phyloP scores from a whole-genome alignment of 495 filamentous ascomycete species.

The Aspergillus indologenus region DNA sequence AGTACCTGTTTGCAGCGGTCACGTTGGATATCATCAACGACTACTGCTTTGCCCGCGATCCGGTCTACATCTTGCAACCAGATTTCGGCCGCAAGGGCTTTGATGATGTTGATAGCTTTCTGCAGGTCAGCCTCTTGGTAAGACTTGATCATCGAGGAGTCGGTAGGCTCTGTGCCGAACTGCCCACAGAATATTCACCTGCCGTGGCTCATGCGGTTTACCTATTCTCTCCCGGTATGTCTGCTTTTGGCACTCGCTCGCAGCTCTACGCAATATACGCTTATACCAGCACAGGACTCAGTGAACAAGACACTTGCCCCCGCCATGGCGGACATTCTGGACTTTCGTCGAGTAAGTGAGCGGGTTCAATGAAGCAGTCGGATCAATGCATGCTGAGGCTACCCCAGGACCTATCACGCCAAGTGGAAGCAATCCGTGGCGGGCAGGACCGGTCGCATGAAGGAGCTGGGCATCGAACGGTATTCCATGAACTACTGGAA shows the following conservation, averaged over 20 bases:
- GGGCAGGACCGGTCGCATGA: conserved; percentile 7
- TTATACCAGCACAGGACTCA: too few relatives aligned
- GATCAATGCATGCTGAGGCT: too few relatives aligned
- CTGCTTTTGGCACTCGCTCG: background rate
- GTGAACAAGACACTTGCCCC: conserved; percentile 5
- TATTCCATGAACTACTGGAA: conserved; percentile 12
- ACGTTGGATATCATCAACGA: conserved; percentile 13
- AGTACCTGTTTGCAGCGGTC: conserved; percentile 10
- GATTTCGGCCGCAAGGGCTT: conserved; percentile 12
- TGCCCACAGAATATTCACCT: conserved; percentile 4
- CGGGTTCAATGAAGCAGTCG: too few relatives aligned
- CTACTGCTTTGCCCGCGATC: conserved; percentile 7
- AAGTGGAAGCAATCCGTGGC: conserved; percentile 10
- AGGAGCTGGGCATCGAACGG: conserved; percentile 1
- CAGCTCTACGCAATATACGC: background rate
- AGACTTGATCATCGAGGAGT: background rate
- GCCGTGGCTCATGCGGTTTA: conserved; percentile 5
- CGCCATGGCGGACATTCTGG: conserved; percentile 4
- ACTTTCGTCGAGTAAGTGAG: background rate
- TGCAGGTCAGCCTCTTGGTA: conserved; percentile 10
- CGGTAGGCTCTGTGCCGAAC: too few relatives aligned
- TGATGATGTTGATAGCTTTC: conserved; percentile 11
- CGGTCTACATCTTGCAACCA: background rate
- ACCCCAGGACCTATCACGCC: conserved; percentile 11
- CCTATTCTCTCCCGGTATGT: conserved; percentile 4